Conservation (phyloP, 495 filamentous ascomycete species). For the Xeromyces bisporus region DNA sequence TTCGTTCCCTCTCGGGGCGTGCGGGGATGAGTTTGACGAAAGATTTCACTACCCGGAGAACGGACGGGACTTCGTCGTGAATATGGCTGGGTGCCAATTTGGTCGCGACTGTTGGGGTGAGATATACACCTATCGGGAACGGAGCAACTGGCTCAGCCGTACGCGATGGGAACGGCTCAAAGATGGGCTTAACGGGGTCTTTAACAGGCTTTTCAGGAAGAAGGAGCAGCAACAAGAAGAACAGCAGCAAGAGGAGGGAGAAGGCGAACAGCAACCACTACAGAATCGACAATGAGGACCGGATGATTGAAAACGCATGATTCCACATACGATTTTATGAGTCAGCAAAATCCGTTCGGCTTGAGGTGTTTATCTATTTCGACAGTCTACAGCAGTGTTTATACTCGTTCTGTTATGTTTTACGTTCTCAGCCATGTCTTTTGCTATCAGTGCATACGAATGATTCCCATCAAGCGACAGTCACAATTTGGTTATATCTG, state of each 20-base stretch:
- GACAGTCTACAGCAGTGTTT: neutral
- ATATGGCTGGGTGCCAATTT: constrained; percentile 96
- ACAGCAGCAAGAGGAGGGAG: neutral
- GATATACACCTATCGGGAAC: constrained; percentile 80
- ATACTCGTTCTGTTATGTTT: no score
- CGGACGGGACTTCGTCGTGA: constrained; percentile 88
- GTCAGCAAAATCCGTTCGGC: neutral
- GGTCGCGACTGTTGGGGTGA: constrained; percentile 96
- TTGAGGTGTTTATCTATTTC: constrained; percentile 1
- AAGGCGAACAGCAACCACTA: neutral
- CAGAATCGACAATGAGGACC: neutral
- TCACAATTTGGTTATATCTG: no score
- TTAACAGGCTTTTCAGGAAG: constrained; percentile 10
- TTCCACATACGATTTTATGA: neutral
- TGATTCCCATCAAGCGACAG: no score
- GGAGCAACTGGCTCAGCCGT: constrained; percentile 74
- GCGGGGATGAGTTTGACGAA: constrained; percentile 56
- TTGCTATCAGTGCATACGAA: no score
- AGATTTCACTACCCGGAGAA: constrained; percentile 71
- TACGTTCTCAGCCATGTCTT: no score
- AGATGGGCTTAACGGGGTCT: constrained; percentile 12
- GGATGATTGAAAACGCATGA: neutral
- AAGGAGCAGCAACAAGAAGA: constrained; percentile 2
- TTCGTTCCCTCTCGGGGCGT: constrained; percentile 81
- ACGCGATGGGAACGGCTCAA: constrained; percentile 53